Conservation (phyloP, 1,284 basidiomycete species). For the Heterobasidion annosum region DNA sequence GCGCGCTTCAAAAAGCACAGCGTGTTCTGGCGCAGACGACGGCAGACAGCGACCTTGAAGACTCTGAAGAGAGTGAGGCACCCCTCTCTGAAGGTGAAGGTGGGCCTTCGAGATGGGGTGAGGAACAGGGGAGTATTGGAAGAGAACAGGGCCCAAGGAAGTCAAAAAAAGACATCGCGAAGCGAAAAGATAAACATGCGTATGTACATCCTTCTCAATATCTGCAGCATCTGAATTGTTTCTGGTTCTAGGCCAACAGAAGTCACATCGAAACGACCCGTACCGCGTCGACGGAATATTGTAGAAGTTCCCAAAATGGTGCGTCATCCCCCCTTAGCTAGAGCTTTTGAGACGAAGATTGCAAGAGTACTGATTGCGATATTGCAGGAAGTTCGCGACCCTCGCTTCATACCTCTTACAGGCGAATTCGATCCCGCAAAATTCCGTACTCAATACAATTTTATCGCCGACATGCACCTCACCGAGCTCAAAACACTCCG, state of each 20-base stretch:
- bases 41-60: slow-evolving; percentile 1
- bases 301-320: slow-evolving; percentile 67
- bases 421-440: slow-evolving; percentile 65
- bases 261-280: slow-evolving; percentile 81
- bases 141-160: slow-evolving; percentile 24
- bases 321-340: slow-evolving; percentile 16
- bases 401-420: slow-evolving; percentile 75
- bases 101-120: not conserved
- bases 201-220: slow-evolving; percentile 32
- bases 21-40: slow-evolving; percentile 8
- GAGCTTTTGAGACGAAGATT: not conserved
- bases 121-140: not conserved
- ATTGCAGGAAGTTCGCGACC: slow-evolving; percentile 72
- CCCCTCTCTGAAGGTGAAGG: slow-evolving; percentile 5
- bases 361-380: not conserved
- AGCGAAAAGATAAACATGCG: slow-evolving; percentile 84
- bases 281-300: slow-evolving; percentile 70
- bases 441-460: slow-evolving; percentile 73
- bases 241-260: slow-evolving; percentile 59
- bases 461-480: slow-evolving; percentile 64
- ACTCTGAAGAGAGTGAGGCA: slow-evolving; percentile 5
- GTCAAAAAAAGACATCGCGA: slow-evolving; percentile 37
- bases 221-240: not conserved
- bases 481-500: slow-evolving; percentile 63
- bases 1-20: slow-evolving; percentile 11